Evolutionary conservation across 352 stramenopile genomes (phyloP).

Genomic region (Globisporangium okanoganense): DNA sequence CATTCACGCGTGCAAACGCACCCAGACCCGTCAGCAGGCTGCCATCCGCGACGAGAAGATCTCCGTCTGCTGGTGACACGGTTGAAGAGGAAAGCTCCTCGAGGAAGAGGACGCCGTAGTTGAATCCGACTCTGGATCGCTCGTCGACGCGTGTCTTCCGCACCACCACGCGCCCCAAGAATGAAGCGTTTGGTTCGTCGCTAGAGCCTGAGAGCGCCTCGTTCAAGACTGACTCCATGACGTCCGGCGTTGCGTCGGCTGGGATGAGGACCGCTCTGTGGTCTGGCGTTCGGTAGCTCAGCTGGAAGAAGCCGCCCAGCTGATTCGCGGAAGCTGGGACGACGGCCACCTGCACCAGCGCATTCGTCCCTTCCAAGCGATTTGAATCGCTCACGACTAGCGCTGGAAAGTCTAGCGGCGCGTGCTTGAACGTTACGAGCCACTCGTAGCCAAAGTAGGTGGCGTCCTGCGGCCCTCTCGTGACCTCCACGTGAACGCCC

Average conservation of each 20-base stretch:
- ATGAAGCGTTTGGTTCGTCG: not conserved
- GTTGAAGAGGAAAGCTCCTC: constrained; percentile 4
- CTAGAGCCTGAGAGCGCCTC: not conserved
- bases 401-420: constrained; percentile 21
- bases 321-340: constrained; percentile 14
- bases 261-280: not conserved
- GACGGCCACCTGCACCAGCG: constrained; percentile 6
- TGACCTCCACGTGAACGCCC: constrained; percentile 9
- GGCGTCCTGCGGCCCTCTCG: constrained; percentile 5
- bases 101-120: constrained; percentile 16
- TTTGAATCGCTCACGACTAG: constrained; percentile 14
- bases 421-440: constrained; percentile 27
- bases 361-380: constrained; percentile 3
- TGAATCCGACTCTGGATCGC: constrained; percentile 2
- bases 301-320: constrained; percentile 18
- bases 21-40: constrained; percentile 11
- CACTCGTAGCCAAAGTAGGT: constrained; percentile 14
- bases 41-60: constrained; percentile 4
- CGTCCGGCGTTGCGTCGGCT: constrained; percentile 4
- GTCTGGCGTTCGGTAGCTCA: constrained; percentile 10
- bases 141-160: constrained; percentile 13
- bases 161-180: constrained; percentile 6
- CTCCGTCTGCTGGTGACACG: not conserved
- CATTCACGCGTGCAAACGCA: constrained; percentile 15
- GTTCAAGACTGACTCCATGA: constrained; percentile 14